Evolutionary conservation across 2,329 filamentous ascomycete genomes (phyloP).

Genomic region (Rutstroemia sydowiana): DNA sequence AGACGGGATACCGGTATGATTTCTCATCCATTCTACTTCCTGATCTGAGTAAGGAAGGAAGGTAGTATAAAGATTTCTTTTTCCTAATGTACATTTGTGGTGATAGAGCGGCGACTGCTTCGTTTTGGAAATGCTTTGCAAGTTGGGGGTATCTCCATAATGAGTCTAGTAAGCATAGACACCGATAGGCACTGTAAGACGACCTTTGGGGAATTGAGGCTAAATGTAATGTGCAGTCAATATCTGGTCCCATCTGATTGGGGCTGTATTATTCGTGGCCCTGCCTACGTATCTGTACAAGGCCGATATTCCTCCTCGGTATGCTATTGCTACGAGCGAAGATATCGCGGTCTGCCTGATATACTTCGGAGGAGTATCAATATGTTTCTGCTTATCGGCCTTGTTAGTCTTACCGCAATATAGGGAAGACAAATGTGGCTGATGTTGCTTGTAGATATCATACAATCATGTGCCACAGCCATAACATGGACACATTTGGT

Average conservation of each 20-base stretch:
- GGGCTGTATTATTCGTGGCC: constrained; percentile 34
- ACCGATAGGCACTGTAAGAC: neutral
- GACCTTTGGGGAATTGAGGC: neutral
- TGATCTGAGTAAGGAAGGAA: constrained; percentile 8
- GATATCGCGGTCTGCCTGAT: constrained; percentile 37
- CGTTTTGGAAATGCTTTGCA: constrained; percentile 22
- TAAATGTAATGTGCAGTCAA: constrained; percentile 32
- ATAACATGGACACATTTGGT: constrained; percentile 40
- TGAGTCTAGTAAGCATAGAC: constrained; percentile 28
- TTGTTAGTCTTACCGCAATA: constrained; percentile 27
- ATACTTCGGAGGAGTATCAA: constrained; percentile 38
- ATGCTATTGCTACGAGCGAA: constrained; percentile 29
- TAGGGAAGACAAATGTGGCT: neutral
- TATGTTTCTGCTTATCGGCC: constrained; percentile 40
- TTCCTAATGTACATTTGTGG: neutral
- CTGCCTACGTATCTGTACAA: constrained; percentile 34
- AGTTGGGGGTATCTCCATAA: constrained; percentile 32
- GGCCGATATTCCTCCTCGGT: constrained; percentile 32
- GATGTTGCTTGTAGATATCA: constrained; percentile 40
- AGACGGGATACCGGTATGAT: constrained; percentile 29
- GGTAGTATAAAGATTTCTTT: constrained; percentile 5
- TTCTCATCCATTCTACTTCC: neutral
- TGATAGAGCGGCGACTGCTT: constrained; percentile 20
- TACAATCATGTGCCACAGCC: constrained; percentile 48
- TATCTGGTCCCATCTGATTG: constrained; percentile 40